A percentile compares a stretch with the other conserved stretches of the same genome.
phyloP scores from a whole-genome alignment of 257 asterid genomes.

The Capsicum rhomboideum region DNA sequence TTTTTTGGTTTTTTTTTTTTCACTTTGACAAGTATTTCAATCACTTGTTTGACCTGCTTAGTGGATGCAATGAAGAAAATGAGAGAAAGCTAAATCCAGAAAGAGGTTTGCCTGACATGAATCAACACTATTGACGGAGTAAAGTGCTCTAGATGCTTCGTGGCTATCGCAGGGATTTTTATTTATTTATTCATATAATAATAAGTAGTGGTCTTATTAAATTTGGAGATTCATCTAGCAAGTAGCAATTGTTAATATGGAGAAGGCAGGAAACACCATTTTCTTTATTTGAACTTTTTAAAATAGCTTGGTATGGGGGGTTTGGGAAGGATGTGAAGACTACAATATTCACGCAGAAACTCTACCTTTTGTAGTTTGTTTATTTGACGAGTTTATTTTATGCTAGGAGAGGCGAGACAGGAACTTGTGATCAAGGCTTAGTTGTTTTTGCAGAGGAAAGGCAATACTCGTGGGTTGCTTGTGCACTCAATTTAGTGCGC shows the following conservation, averaged over 20 bases:
- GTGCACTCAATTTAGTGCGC: neutral
- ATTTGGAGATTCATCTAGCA: neutral
- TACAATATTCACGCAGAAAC: neutral
- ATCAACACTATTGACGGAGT: neutral
- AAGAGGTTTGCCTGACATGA: neutral
- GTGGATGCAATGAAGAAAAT: neutral
- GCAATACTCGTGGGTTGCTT: neutral
- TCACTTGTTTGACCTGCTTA: neutral
- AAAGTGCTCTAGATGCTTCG: neutral
- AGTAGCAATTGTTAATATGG: neutral
- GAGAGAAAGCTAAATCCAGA: neutral
- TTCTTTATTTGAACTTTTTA: neutral
- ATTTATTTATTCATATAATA: neutral
- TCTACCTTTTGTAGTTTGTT: neutral
- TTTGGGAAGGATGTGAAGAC: neutral
- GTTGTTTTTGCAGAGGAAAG: neutral
- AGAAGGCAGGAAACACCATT: neutral
- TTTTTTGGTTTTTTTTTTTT: neutral
- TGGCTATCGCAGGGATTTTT: neutral
- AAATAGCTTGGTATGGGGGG: neutral
- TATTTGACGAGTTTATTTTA: neutral
- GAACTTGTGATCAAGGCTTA: neutral
- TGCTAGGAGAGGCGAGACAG: neutral
- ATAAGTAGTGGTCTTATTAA: neutral
- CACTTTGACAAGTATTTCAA: neutral